Conservation (phyloP, 768 basidiomycete genomes). For the Rubroboletus pulcherrimus region DNA sequence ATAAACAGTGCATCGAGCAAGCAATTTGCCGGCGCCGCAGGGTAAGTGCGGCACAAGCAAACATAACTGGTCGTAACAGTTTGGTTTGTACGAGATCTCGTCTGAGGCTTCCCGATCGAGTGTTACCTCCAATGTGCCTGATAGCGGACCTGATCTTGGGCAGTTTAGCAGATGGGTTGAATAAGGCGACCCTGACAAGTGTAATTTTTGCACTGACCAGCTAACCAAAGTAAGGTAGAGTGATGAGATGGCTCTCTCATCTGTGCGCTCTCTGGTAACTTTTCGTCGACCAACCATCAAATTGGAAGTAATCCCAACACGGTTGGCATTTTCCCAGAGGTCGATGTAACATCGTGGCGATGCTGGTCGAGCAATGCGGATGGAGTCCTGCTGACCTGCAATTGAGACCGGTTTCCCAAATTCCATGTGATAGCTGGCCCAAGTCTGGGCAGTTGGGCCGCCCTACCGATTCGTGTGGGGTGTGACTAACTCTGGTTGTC, state of each 20-base stretch:
- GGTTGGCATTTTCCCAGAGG: slow-evolving; percentile 12
- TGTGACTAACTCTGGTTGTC: slow-evolving; percentile 15
- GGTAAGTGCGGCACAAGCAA: slow-evolving; percentile 28
- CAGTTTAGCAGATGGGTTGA: slow-evolving; percentile 12
- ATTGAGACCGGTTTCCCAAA: slow-evolving; percentile 18
- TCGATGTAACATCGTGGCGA: slow-evolving; percentile 21
- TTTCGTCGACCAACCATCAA: slow-evolving; percentile 19
- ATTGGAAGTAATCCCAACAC: slow-evolving; percentile 18
- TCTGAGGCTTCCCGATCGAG: slow-evolving; percentile 25
- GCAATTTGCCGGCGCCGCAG: slow-evolving; percentile 32
- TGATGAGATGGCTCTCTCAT: slow-evolving; percentile 18
- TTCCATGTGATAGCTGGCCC: slow-evolving; percentile 1
- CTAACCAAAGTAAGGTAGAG: slow-evolving; percentile 33
- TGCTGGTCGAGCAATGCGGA: slow-evolving; percentile 14
- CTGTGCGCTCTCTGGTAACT: slow-evolving; percentile 7
- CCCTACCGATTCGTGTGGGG: slow-evolving; percentile 4
- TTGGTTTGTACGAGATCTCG: slow-evolving; percentile 27
- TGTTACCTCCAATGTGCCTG: slow-evolving; percentile 28
- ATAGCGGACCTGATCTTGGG: slow-evolving; percentile 29
- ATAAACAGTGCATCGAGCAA: slow-evolving; percentile 24
- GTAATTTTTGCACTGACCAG: slow-evolving; percentile 14
- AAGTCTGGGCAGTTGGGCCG: slow-evolving; percentile 9
- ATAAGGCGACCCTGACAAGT: slow-evolving; percentile 26
- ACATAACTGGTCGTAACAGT: slow-evolving; percentile 29
- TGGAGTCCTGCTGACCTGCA: slow-evolving; percentile 15